Conservation (phyloP, 2,329 filamentous ascomycete species). For the Dactylonectria macrodidyma region DNA sequence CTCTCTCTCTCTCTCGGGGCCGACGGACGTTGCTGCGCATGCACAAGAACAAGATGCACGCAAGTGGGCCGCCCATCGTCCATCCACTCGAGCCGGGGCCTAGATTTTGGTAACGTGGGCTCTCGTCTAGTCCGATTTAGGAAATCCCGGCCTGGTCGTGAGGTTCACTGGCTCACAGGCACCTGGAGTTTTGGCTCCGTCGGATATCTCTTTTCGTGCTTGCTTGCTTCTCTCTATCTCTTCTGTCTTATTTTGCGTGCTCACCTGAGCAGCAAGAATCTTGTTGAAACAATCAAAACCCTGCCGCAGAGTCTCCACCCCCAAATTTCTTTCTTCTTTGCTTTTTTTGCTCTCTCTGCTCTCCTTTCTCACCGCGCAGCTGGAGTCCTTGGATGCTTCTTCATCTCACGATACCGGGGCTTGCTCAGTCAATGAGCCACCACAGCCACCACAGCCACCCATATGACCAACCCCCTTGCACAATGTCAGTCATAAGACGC, state of each 20-base stretch:
- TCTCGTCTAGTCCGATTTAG: slow-evolving; percentile 32
- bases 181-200: neutral
- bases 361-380: neutral
- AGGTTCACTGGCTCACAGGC: neutral
- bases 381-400: neutral
- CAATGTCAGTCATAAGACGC: neutral
- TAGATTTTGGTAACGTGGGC: neutral
- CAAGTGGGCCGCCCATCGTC: neutral
- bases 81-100: slow-evolving; percentile 8
- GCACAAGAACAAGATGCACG: slow-evolving; percentile 12
- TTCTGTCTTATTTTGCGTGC: neutral
- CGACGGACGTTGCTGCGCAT: slow-evolving; percentile 22
- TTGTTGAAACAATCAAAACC: slow-evolving; percentile 4
- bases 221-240: slow-evolving; percentile 17
- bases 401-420: neutral
- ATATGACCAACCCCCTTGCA: neutral
- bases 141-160: slow-evolving; percentile 35
- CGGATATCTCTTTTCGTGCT: slow-evolving; percentile 26
- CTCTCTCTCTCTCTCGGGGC: slow-evolving; percentile 7
- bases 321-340: neutral
- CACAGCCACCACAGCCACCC: neutral
- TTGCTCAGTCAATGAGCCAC: neutral
- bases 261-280: slow-evolving; percentile 20
- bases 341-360: neutral
- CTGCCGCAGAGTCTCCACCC: slow-evolving; percentile 4